Evolutionary conservation across 2,329 filamentous ascomycete species (phyloP).

Genomic region (Colletotrichum navitas): DNA sequence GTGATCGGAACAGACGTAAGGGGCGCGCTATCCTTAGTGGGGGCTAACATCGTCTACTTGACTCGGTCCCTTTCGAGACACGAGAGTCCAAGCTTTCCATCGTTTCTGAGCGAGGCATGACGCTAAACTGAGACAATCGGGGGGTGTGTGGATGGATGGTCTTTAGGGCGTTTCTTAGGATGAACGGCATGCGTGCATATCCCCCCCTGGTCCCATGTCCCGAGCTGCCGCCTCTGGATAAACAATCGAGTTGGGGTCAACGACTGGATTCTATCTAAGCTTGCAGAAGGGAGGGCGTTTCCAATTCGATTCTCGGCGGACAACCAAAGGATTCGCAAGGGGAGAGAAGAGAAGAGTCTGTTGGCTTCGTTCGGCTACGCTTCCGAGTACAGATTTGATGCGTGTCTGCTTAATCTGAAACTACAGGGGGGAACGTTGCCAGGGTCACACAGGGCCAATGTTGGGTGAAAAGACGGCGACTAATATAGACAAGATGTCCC

Average conservation of each 20-base stretch:
- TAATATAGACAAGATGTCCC: conserved; percentile 11
- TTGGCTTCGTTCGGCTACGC: not conserved
- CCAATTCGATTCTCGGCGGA: not conserved
- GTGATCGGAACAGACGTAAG: conserved; percentile 28
- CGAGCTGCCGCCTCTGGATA: not conserved
- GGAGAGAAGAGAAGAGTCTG: not conserved
- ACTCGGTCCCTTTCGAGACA: conserved; percentile 9
- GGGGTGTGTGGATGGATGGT: not conserved
- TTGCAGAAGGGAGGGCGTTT: not conserved
- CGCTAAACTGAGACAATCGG: conserved; percentile 12
- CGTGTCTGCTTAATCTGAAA: conserved; percentile 30
- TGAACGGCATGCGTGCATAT: not conserved
- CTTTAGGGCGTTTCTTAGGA: not conserved
- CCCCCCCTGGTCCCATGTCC: not conserved
- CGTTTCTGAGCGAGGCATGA: conserved; percentile 7
- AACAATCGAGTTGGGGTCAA: not conserved
- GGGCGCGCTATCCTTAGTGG: conserved; percentile 19
- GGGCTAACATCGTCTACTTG: not conserved
- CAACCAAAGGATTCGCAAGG: too few relatives aligned
- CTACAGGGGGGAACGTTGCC: conserved; percentile 16
- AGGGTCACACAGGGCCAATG: conserved; percentile 10
- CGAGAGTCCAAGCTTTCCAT: conserved; percentile 18
- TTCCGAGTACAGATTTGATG: conserved; percentile 2
- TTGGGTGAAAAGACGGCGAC: conserved; percentile 24
- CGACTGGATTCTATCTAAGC: not conserved